Base-by-base conservation (phyloP, 192 early-diverging fungal genomes). In the Mortierella antarctica region DNA sequence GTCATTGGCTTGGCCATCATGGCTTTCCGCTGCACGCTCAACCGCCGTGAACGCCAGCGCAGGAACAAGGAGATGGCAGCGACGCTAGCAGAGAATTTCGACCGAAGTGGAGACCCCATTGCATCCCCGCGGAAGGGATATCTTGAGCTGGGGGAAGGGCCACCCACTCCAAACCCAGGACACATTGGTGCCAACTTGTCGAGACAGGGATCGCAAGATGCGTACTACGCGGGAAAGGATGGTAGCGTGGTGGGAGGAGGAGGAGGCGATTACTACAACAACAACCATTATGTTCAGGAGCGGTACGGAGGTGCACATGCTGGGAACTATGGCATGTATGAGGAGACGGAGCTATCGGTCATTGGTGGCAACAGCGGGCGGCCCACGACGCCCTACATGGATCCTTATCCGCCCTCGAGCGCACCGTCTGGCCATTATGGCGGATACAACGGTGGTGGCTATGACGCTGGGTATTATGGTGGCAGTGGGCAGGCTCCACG, bases 51-150 rank as follows among this genome's bases (percentile, higher is more conserved):
- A 6, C 64, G 61, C 7, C 44, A 50, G 1, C 62, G 70, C 6
- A 63, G 77, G 18, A 66, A 80, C 42, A 80, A 80, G 60, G 77
- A 80, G 54, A 71, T 72, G 55, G 77, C 77, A 3, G 77, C 77
- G 6, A 72, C 77, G 17, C 10, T 80, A 48, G 77, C 77, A 0
- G 69, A 71, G 31, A 66, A 50, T 23, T 78, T 78, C 45, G 74
- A 78, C 45, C 67, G 74, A 13, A 65, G 59, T 14, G 65, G 44
- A 17, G 77, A 80, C 47, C 66, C 74, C 9, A 62, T 69, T 15
- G 54, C 48, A 5, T 58, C 53, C 11, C 74, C 74, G 10, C 51
- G 74, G n/a, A 76, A 76, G 49, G 70, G 70, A 13, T 80, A 80
- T 48, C 11, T 71, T 40, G 77, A 80, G 40, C 53, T 80, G 15